Base-by-base conservation (phyloP, 2,329 filamentous ascomycete species). In the Arthrobotrys pseudoclavata region DNA sequence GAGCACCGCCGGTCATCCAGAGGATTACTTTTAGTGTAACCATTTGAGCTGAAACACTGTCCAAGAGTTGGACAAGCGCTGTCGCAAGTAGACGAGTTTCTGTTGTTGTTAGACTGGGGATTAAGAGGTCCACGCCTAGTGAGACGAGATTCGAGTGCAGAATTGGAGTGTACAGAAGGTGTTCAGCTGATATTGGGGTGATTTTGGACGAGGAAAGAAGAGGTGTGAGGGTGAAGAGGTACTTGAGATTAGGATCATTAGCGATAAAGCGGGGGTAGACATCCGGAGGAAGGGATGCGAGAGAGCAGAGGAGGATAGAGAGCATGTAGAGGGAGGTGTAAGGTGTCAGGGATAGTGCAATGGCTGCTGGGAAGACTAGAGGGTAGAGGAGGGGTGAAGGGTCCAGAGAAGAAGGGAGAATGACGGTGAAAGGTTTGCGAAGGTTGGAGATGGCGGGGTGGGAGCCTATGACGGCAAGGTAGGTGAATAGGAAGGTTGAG, bases 51-150 rank as follows among this genome's bases (percentile, higher is more conserved):
- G 94, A 96, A 5, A 86, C 85, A 0, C 94, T 90, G 77, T 97
- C 88, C 0, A 96, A 85, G 13, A 97, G 85, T 81, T 97, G 93
- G 81, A 97, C 91, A 13, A 99, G 86, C 1, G 90, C 90, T 45
- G 92, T 89, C 0, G 95, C 95, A 15, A 98, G 87, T 9, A 99
- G 86, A 81, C 97, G 93, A 48, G 97, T 87, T 83, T 99, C 96
- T 4, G 96, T 81, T 9, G 80, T 72, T 2, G 80, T 81, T 15
- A 81, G 47, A 20, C 80, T 81, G 2, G 81, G 81, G 20, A 81
- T 79, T 26, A 81, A 55, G 9, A 81, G 79, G 18, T 77, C 69
- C 20, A 79, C 80, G 7, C 81, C 69, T 10, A 80, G 64, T 12
- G 74, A 79, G 24, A 77, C 79, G 9, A 81, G 69, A 9, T 74